Percentiles rank a stretch among this genome's conserved stretches.
Conservation (phyloP, 2,329 filamentous ascomycete genomes). For the Tympanopsis confertula region DNA sequence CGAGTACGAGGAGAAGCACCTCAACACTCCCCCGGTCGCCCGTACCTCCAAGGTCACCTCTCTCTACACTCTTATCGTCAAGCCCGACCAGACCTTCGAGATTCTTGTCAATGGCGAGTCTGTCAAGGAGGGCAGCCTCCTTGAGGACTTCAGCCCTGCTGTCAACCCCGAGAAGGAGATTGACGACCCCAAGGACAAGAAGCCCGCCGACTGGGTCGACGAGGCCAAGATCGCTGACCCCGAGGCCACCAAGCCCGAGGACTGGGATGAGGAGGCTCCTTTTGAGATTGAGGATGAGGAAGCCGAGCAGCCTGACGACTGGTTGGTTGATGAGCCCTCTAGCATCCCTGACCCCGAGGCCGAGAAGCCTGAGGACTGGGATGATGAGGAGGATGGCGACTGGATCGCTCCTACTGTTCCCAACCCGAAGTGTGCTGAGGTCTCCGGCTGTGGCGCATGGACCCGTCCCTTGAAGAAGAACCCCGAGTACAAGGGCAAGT, state of each 20-base stretch:
- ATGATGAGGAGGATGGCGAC: conserved; percentile 98
- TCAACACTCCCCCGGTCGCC: conserved; percentile 71
- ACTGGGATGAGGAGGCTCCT: conserved; percentile 97
- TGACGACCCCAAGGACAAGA: conserved; percentile 82
- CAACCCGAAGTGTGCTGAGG: conserved; percentile 93
- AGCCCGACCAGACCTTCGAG: conserved; percentile 89
- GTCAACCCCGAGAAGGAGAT: conserved; percentile 94
- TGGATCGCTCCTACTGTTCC: conserved; percentile 82
- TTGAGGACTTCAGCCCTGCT: conserved; percentile 86
- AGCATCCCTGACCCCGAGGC: conserved; percentile 85
- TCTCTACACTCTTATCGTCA: conserved; percentile 92
- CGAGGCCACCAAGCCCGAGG: conserved; percentile 88
- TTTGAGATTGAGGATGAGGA: conserved; percentile 93
- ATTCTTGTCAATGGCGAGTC: conserved; percentile 85
- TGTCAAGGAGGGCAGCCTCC: conserved; percentile 77
- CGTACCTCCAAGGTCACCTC: conserved; percentile 84
- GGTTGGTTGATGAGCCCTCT: conserved; percentile 80
- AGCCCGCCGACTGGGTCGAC: conserved; percentile 94
- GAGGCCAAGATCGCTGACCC: conserved; percentile 83
- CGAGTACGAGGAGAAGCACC: conserved; percentile 99
- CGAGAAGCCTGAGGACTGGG: conserved; percentile 97
- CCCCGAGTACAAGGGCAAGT: conserved; percentile 98
- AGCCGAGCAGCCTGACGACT: conserved; percentile 84
- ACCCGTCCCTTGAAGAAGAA: conserved; percentile 84
- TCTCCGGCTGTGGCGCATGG: conserved; percentile 89